phyloP scores from a whole-genome alignment of 768 basidiomycete genomes.

The Lactifluus subvellereus region DNA sequence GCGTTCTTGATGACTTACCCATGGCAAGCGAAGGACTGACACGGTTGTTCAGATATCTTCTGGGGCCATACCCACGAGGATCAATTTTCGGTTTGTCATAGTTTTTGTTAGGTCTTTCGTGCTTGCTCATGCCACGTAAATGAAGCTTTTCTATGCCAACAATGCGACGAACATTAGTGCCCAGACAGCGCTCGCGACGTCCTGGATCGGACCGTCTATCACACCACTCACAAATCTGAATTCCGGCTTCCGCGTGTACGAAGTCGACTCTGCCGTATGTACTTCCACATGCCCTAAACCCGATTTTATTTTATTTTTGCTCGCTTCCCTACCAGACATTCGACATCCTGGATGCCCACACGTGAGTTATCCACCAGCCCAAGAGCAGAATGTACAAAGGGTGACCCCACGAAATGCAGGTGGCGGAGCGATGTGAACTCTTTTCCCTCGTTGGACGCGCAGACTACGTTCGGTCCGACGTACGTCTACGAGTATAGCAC shows the following conservation, averaged over 20 bases:
- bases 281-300: not conserved
- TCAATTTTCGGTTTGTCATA: constrained; percentile 47
- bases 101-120: not conserved
- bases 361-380: constrained; percentile 39
- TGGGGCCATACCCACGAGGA: constrained; percentile 77
- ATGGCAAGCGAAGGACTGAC: constrained; percentile 17
- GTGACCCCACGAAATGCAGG: constrained; percentile 31
- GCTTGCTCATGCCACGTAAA: not conserved
- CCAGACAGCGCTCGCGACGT: constrained; percentile 49
- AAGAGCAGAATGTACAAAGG: not conserved
- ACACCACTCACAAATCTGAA: constrained; percentile 69
- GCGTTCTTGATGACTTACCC: constrained; percentile 28
- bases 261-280: constrained; percentile 62
- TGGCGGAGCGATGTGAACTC: constrained; percentile 60
- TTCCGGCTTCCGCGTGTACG: constrained; percentile 68
- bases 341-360: constrained; percentile 71
- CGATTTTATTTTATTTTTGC: not conserved
- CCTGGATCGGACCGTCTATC: constrained; percentile 62
- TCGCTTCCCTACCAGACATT: constrained; percentile 48
- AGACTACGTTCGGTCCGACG: constrained; percentile 52
- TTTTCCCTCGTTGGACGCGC: constrained; percentile 53
- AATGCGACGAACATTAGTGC: constrained; percentile 58
- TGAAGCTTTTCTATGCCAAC: constrained; percentile 64
- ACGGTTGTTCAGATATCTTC: constrained; percentile 50
- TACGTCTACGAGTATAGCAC: constrained; percentile 63